A percentile compares a stretch with the other conserved stretches of the same genome.
Evolutionary conservation across 352 stramenopile genomes (phyloP).

Genomic region (Pythium scleroteichum): DNA sequence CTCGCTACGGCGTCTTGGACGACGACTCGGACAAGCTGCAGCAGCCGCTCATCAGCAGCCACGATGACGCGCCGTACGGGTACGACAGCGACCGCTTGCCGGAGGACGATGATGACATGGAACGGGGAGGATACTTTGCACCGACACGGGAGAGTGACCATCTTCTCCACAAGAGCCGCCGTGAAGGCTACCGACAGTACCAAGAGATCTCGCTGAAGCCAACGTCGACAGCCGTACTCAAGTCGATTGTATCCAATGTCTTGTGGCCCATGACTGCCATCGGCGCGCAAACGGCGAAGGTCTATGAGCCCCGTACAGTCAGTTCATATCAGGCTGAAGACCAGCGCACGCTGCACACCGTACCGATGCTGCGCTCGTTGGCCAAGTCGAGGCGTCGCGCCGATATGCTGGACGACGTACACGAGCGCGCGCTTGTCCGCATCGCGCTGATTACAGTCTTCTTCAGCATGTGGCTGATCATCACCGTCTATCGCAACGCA

Average conservation of each 20-base stretch:
- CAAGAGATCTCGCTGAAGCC: slow-evolving; percentile 23
- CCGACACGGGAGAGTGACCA: slow-evolving; percentile 3
- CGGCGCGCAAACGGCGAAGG: slow-evolving; percentile 26
- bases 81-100: slow-evolving; percentile 13
- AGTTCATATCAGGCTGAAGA: slow-evolving; percentile 14
- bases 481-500: slow-evolving; percentile 33
- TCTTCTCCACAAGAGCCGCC: slow-evolving; percentile 8
- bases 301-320: slow-evolving; percentile 9
- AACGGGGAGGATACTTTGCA: slow-evolving; percentile 1
- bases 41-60: slow-evolving; percentile 40
- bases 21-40: slow-evolving; percentile 39
- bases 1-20: slow-evolving; percentile 32
- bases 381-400: slow-evolving; percentile 27
- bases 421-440: slow-evolving; percentile 36
- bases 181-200: not conserved
- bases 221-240: slow-evolving; percentile 12
- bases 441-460: slow-evolving; percentile 39
- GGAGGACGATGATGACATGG: slow-evolving; percentile 10
- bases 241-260: slow-evolving; percentile 21
- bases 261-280: slow-evolving; percentile 29
- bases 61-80: slow-evolving; percentile 15
- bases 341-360: slow-evolving; percentile 15
- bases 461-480: slow-evolving; percentile 35
- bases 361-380: slow-evolving; percentile 23
- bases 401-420: slow-evolving; percentile 42